Percentiles rank a stretch among this genome's conserved stretches.
Conservation (phyloP, 176 grass and related monocot genomes). For the Avena atlantica region DNA sequence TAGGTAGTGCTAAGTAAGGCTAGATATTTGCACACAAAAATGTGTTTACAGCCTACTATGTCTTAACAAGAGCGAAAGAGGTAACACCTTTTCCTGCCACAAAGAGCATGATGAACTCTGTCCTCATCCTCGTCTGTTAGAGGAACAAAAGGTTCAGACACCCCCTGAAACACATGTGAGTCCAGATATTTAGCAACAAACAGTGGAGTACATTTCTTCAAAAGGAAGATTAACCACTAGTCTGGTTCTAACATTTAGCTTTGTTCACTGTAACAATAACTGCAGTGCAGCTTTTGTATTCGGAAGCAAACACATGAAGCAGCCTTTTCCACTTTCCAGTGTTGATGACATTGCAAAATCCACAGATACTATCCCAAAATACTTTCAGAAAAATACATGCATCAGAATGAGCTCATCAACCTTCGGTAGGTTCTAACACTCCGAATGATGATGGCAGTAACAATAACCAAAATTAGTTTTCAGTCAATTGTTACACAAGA, state of each 20-base stretch:
- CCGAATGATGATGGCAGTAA: conserved; percentile 3
- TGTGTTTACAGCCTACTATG: conserved; percentile 1
- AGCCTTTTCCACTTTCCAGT: conserved; percentile 1
- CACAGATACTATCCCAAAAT: not conserved
- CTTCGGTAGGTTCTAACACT: conserved; percentile 8
- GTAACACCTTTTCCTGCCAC: conserved; percentile 58
- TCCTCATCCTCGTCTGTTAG: conserved; percentile 71
- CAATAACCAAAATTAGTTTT: not conserved
- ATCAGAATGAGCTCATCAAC: not conserved
- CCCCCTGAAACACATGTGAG: conserved; percentile 44
- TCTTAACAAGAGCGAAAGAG: conserved; percentile 33
- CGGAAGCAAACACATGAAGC: not conserved
- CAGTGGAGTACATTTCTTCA: not conserved
- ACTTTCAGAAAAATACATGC: not conserved
- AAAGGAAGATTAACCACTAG: conserved; percentile 5
- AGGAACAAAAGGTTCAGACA: conserved; percentile 59
- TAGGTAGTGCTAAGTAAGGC: conserved; percentile 29
- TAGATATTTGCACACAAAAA: conserved; percentile 3
- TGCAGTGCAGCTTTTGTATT: conserved; percentile 13
- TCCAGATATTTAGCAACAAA: conserved; percentile 19
- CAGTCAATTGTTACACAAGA: not conserved
- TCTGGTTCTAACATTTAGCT: not conserved
- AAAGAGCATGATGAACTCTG: conserved; percentile 52
- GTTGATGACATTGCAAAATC: conserved; percentile 4
- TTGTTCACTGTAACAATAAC: not conserved